Conservation (phyloP, 805 yeast species). For the Schwanniomyces sp. region DNA sequence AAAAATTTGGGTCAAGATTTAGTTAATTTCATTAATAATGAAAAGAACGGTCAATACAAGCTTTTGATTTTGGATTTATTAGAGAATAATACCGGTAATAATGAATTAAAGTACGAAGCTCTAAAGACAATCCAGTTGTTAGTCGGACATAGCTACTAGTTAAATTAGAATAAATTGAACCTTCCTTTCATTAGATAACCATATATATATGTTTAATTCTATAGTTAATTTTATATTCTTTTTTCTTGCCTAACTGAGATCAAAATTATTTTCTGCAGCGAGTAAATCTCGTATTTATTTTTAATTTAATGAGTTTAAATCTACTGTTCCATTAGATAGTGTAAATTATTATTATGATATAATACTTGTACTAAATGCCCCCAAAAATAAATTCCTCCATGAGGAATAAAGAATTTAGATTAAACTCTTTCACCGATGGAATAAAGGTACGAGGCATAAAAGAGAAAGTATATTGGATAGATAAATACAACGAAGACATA, state of each 20-base stretch:
- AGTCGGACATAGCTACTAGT: slow-evolving; percentile 74
- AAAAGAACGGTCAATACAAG: slow-evolving; percentile 60
- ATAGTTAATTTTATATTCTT: background rate
- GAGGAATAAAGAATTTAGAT: slow-evolving; percentile 21
- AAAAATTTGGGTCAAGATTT: slow-evolving; percentile 40
- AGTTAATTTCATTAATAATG: slow-evolving; percentile 33
- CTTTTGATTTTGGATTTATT: slow-evolving; percentile 80
- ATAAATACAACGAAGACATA: slow-evolving; percentile 4
- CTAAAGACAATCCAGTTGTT: slow-evolving; percentile 92
- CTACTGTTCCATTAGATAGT: background rate
- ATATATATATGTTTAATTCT: background rate
- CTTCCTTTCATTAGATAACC: background rate
- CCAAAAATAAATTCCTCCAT: slow-evolving; percentile 9
- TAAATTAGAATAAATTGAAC: background rate
- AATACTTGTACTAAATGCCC: slow-evolving; percentile 6
- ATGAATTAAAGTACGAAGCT: slow-evolving; percentile 92
- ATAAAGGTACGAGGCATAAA: slow-evolving; percentile 10
- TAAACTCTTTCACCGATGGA: slow-evolving; percentile 20
- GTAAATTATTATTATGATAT: slow-evolving; percentile 4
- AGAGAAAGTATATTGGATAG: slow-evolving; percentile 6
- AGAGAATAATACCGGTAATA: slow-evolving; percentile 63
- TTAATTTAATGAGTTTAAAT: background rate
- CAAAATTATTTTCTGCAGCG: background rate
- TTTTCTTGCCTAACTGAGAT: background rate
- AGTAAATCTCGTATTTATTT: background rate